A percentile compares a stretch with the other conserved stretches of the same genome.
Evolutionary conservation across 2,329 filamentous ascomycete genomes (phyloP).

Genomic region (Alternaria consortialis): DNA sequence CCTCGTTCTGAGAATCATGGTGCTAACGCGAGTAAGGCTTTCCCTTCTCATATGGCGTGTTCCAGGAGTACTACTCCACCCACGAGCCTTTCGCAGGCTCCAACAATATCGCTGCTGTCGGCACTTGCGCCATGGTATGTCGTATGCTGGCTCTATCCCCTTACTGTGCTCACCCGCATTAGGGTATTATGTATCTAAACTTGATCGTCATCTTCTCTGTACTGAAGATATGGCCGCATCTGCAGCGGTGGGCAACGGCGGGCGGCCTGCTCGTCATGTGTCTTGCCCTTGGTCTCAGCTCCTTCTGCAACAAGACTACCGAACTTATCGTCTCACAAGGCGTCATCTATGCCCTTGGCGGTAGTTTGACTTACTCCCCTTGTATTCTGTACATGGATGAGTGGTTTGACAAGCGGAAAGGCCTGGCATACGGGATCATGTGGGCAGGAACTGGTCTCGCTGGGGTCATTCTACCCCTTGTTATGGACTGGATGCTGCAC

Average conservation of each 20-base stretch:
- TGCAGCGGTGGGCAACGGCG: conserved; percentile 39
- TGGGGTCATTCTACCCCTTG: conserved; percentile 56
- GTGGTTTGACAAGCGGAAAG: conserved; percentile 67
- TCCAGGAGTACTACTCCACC: conserved; percentile 72
- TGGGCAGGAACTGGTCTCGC: conserved; percentile 56
- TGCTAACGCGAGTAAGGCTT: conserved; percentile 61
- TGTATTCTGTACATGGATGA: conserved; percentile 65
- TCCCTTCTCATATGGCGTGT: conserved; percentile 73
- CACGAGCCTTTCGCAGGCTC: conserved; percentile 65
- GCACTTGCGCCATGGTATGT: conserved; percentile 63
- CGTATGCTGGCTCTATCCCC: not conserved
- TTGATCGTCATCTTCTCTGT: conserved; percentile 50
- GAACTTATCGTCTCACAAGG: conserved; percentile 51
- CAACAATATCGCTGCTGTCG: conserved; percentile 67
- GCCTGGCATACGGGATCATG: conserved; percentile 69
- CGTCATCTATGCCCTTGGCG: conserved; percentile 52
- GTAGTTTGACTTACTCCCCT: conserved; percentile 58
- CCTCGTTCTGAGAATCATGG: not conserved
- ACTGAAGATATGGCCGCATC: conserved; percentile 42
- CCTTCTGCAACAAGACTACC: conserved; percentile 41
- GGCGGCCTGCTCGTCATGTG: conserved; percentile 46
- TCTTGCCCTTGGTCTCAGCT: not conserved
- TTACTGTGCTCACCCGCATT: not conserved
- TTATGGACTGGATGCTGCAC: conserved; percentile 51
- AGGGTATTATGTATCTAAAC: conserved; percentile 56